Base-by-base conservation (phyloP, 768 basidiomycete species). In the Naganishia vishniacii region DNA sequence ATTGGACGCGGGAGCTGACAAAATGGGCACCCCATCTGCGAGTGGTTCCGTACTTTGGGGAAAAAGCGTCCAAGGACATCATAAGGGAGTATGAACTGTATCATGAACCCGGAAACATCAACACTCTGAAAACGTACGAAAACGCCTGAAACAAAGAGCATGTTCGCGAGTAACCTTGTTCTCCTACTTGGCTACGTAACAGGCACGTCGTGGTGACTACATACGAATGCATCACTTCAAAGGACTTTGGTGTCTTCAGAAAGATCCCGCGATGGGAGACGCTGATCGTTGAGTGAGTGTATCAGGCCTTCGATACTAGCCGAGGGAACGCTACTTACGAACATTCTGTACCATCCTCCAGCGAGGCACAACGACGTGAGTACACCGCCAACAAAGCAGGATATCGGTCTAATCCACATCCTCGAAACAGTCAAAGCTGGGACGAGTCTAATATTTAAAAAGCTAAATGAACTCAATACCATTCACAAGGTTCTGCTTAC, bases 191-290 rank as follows among this genome's bases (percentile, higher is more conserved):
- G 5, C 41, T 9, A 29, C 32, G 16, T 81, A 81, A 85, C 73
- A 91, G 86, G 47, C 92, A 99, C 74, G 88, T 97, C 47, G 84
- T 98, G 11, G 80, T 99, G 56, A 89, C 91, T 0, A 97, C 95
- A 0, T 97, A 94, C 72, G 93, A 97, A 70, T 83, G 85, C n/a
- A 78, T 94, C 56, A 84, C 83, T 7, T 84, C 81, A 64, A 85
- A 82, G 69, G 90, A 92, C 61, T 89, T 89, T 67, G 75, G 80
- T 3, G 66, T 92, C 18, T 94, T 98, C 82, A 34, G 32, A 16
- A 81, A 77, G 31, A 84, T 88, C n/a, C 85, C 85, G 26, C 83
- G 92, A 62, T 99, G 94, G 94, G 94, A 98, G 79, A 83, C 85
- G n/a, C 79, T 98, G 13, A 83, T 95, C 18, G 84, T 99, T 6